These are phyloP conservation scores for Rhodamnia argentea DNA, from an alignment of 345 rosid genomes.

Conservation along the genomic window DNA sequence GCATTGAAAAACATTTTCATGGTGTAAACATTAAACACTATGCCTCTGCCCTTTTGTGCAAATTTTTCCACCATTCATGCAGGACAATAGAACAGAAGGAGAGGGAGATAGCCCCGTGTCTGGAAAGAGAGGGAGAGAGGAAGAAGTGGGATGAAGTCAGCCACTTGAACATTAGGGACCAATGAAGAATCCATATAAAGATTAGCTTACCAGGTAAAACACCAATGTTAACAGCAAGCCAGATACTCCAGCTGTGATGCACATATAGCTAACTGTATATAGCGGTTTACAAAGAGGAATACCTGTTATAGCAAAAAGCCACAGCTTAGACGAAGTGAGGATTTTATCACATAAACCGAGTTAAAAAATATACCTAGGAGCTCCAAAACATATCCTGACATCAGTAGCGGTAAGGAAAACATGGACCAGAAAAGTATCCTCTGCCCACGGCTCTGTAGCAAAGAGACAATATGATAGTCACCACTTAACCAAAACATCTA, in stretches of 20 bases:
- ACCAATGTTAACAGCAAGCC: conserved; percentile 35
- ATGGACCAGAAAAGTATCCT: conserved; percentile 28
- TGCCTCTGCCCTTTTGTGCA: not conserved
- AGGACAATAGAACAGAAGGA: not conserved
- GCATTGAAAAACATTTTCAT: not conserved
- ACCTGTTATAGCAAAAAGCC: conserved; percentile 18
- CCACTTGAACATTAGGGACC: not conserved
- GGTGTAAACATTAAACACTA: not conserved
- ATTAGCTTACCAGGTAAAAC: conserved; percentile 31
- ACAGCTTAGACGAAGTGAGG: not conserved
- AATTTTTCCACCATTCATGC: not conserved
- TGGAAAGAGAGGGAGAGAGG: not conserved
- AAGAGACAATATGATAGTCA: not conserved
- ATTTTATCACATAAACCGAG: not conserved
- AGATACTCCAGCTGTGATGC: conserved; percentile 46
- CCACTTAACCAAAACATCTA: not conserved
- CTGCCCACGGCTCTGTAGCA: conserved; percentile 26
- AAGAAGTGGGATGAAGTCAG: not conserved
- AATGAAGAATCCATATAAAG: not conserved
- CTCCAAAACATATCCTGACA: conserved; percentile 27
- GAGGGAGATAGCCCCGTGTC: not conserved
- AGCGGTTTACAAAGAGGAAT: conserved; percentile 45
- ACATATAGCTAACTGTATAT: conserved; percentile 43
- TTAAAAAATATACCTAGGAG: conserved; percentile 23
- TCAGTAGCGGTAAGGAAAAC: conserved; percentile 23